Conservation (phyloP, 768 basidiomycete species). For the Tricholoma hemisulphureum region DNA sequence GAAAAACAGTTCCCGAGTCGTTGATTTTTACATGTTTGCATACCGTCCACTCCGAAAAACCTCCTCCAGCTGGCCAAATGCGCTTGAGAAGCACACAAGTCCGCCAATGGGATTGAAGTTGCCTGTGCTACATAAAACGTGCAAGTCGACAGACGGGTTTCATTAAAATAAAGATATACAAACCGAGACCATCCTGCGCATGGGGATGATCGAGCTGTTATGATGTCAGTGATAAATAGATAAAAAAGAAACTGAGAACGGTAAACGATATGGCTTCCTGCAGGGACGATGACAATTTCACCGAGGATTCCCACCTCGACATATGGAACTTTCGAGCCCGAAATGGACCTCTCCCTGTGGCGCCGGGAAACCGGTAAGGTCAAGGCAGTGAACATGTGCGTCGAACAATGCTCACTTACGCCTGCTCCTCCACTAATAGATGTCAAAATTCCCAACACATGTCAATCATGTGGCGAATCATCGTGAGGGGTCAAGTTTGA, state of each 20-base stretch:
- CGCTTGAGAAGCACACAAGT: slow-evolving; percentile 70
- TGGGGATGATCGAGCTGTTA: slow-evolving; percentile 68
- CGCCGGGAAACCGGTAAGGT: background rate
- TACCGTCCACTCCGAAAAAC: slow-evolving; percentile 77
- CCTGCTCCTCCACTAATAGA: slow-evolving; percentile 62
- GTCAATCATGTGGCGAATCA: background rate
- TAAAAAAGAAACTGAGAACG: background rate
- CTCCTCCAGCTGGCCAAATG: slow-evolving; percentile 58
- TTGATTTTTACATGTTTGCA: slow-evolving; percentile 12
- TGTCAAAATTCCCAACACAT: slow-evolving; percentile 66
- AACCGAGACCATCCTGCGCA: slow-evolving; percentile 57
- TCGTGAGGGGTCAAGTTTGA: background rate
- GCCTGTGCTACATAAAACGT: slow-evolving; percentile 28
- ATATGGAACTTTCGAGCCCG: too few species aligned
- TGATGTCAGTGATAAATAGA: background rate
- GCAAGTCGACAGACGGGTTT: background rate
- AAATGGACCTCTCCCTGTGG: slow-evolving; percentile 25
- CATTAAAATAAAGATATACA: background rate
- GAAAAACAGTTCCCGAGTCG: background rate
- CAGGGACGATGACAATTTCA: background rate
- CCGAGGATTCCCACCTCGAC: too few species aligned
- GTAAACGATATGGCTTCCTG: slow-evolving; percentile 1
- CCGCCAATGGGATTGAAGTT: slow-evolving; percentile 67
- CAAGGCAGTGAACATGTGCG: background rate
- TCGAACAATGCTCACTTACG: slow-evolving; percentile 26